Percentiles rank a stretch among this genome's conserved stretches.
Conservation (phyloP, 2,329 filamentous ascomycete species). For the Dactylellina cionopaga region DNA sequence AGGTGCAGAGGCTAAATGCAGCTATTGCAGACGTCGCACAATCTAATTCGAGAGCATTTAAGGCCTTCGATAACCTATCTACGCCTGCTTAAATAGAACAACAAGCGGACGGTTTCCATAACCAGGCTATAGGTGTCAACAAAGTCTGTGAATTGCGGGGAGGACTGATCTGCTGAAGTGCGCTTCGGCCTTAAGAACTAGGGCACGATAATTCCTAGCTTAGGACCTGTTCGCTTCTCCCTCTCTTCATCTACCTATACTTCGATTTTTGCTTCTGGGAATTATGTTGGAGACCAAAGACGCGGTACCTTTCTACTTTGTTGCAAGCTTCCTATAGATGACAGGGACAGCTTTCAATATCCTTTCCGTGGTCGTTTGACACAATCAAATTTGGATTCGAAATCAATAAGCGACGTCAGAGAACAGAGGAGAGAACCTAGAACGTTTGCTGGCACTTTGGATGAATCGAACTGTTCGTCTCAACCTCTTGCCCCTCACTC, state of each 20-base stretch:
- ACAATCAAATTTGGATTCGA: conserved; percentile 18
- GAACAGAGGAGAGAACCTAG: conserved; percentile 14
- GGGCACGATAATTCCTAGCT: conserved; percentile 29
- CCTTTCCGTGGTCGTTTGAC: background rate
- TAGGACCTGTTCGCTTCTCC: conserved; percentile 21
- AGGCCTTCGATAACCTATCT: conserved; percentile 44
- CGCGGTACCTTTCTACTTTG: conserved; percentile 11
- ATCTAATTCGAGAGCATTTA: conserved; percentile 50
- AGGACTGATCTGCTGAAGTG: conserved; percentile 16
- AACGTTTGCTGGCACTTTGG: conserved; percentile 28
- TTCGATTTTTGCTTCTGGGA: conserved; percentile 16
- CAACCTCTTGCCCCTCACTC: conserved; percentile 47
- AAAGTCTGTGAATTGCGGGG: conserved; percentile 21
- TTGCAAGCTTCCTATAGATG: conserved; percentile 11
- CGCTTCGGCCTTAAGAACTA: conserved; percentile 28
- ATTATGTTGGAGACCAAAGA: conserved; percentile 17
- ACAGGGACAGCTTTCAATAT: conserved; percentile 21
- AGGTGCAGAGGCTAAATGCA: conserved; percentile 53
- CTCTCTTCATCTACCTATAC: conserved; percentile 33
- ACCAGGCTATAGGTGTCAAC: conserved; percentile 47
- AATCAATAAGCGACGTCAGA: conserved; percentile 25
- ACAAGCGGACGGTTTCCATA: conserved; percentile 31
- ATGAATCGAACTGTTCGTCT: conserved; percentile 41
- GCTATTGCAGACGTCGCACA: conserved; percentile 49
- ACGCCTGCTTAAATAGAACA: conserved; percentile 29